These are phyloP conservation scores for Daldinia childiae DNA, from an alignment of 495 filamentous ascomycete species.

Conservation along the genomic window DNA sequence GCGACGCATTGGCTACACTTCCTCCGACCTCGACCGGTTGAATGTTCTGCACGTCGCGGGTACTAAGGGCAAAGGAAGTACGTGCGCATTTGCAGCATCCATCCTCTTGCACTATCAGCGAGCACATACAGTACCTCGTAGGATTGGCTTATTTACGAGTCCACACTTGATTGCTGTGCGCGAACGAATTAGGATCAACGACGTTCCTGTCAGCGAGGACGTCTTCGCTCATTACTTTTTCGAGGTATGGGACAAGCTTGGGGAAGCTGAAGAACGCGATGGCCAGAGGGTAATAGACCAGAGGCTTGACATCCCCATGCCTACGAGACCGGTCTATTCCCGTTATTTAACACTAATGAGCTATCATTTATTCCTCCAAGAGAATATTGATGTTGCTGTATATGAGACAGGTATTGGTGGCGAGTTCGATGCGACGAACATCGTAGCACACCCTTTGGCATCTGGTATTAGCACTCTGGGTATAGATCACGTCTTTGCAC, in stretches of 20 bases:
- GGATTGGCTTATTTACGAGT: constrained; percentile 86
- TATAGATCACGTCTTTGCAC: constrained; percentile 84
- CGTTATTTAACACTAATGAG: constrained; percentile 90
- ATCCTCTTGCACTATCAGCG: constrained; percentile 57
- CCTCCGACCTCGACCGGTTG: constrained; percentile 77
- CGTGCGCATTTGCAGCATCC: constrained; percentile 72
- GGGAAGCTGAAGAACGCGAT: constrained; percentile 50
- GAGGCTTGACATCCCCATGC: constrained; percentile 47
- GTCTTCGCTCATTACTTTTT: constrained; percentile 88
- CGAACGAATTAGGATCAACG: constrained; percentile 88
- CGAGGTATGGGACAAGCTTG: constrained; percentile 83
- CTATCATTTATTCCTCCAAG: constrained; percentile 83
- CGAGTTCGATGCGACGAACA: constrained; percentile 92
- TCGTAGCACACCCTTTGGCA: constrained; percentile 77
- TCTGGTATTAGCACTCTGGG: constrained; percentile 84
- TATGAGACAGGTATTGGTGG: constrained; percentile 96
- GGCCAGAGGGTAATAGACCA: constrained; percentile 41
- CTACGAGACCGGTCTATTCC: constrained; percentile 83
- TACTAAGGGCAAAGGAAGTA: constrained; percentile 92
- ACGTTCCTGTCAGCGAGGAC: constrained; percentile 75
- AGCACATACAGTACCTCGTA: constrained; percentile 51
- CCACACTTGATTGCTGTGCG: constrained; percentile 88
- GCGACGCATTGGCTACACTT: constrained; percentile 75
- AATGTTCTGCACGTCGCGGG: constrained; percentile 87
- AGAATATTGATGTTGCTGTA: constrained; percentile 82